Conservation (phyloP, 768 basidiomycete species). For the Trametes punicea region DNA sequence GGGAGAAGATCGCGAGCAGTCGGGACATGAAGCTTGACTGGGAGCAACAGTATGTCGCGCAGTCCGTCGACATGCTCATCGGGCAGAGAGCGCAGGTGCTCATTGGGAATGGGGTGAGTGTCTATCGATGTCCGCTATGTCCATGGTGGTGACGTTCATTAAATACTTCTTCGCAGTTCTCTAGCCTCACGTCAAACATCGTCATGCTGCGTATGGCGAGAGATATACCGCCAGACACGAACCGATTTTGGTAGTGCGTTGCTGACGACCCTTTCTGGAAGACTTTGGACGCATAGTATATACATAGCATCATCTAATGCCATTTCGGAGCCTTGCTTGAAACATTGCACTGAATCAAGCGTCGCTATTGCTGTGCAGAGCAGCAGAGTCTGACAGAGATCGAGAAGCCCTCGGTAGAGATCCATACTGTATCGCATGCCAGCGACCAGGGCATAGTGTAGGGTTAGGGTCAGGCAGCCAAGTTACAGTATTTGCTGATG, state of each 20-base stretch:
- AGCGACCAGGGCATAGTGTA: too few species aligned
- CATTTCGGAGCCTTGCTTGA: neutral
- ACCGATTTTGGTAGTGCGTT: conserved; percentile 38
- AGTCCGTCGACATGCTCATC: conserved; percentile 68
- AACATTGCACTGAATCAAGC: neutral
- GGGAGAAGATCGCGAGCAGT: conserved; percentile 52
- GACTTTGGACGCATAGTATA: neutral
- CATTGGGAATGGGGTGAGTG: conserved; percentile 65
- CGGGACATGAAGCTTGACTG: conserved; percentile 49
- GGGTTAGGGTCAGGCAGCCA: conserved; percentile 5
- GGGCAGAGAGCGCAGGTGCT: conserved; percentile 61
- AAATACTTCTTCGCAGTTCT: conserved; percentile 43
- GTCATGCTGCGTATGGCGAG: conserved; percentile 44
- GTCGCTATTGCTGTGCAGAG: too few species aligned
- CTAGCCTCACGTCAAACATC: conserved; percentile 48
- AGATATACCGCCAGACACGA: conserved; percentile 35
- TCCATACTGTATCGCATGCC: too few species aligned
- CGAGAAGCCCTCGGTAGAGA: too few species aligned
- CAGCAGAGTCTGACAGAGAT: too few species aligned
- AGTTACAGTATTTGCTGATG: conserved; percentile 7
- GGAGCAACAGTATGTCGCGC: conserved; percentile 55
- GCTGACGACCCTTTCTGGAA: neutral
- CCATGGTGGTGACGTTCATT: neutral
- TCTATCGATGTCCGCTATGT: neutral
- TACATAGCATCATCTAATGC: neutral